Evolutionary conservation across 2,329 filamentous ascomycete species (phyloP).

Genomic region (Coniosporium uncinatum): DNA sequence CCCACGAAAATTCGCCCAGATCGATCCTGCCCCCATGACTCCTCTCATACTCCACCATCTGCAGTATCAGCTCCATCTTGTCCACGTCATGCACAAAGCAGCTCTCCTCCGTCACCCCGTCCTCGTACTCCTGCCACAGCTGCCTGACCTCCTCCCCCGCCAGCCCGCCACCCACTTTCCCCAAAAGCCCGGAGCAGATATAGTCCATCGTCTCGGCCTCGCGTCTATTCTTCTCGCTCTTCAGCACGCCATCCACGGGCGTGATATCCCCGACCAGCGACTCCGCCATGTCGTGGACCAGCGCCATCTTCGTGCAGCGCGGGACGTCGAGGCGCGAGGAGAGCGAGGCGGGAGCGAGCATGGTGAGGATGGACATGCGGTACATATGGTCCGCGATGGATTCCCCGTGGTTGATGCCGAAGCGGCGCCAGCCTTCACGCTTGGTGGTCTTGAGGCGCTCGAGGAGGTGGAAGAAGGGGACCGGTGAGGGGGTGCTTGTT

Average conservation of each 20-base stretch:
- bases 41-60: conserved; percentile 97
- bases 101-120: conserved; percentile 75
- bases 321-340: conserved; percentile 67
- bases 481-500: conserved; percentile 62
- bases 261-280: conserved; percentile 95
- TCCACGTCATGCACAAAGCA: conserved; percentile 95
- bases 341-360: conserved; percentile 79
- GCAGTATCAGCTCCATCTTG: conserved; percentile 90
- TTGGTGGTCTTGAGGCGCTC: conserved; percentile 95
- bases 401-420: conserved; percentile 72
- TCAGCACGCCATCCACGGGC: conserved; percentile 79
- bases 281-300: conserved; percentile 98
- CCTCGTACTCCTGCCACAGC: conserved; percentile 96
- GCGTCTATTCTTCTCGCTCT: conserved; percentile 82
- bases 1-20: conserved; percentile 81
- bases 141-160: conserved; percentile 63
- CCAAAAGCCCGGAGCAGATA: conserved; percentile 67
- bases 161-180: conserved; percentile 57
- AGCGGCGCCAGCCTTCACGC: conserved; percentile 92
- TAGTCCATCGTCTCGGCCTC: conserved; percentile 92
- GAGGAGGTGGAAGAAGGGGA: conserved; percentile 93
- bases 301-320: conserved; percentile 90
- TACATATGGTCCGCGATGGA: conserved; percentile 99
- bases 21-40: conserved; percentile 60
- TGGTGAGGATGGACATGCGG: conserved; percentile 94